Evolutionary conservation across 2,329 filamentous ascomycete species (phyloP).

Genomic region (Lasiodiplodia theobromae): DNA sequence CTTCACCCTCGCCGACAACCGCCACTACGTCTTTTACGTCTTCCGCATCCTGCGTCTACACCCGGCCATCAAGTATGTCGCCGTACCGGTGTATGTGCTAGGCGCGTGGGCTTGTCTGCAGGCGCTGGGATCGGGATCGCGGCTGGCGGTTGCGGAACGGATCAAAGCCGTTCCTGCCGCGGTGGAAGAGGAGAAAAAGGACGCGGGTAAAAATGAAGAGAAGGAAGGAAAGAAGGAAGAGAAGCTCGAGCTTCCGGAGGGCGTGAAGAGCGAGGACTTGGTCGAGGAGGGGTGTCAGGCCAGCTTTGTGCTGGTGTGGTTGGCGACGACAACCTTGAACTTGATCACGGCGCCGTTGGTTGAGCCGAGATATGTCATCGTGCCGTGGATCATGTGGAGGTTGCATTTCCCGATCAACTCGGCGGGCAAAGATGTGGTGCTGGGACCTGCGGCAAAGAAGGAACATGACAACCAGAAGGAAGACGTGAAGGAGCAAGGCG

Average conservation of each 20-base stretch:
- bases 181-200: not conserved
- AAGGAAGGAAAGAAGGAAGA: not conserved
- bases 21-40: conserved; percentile 96
- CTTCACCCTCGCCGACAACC: conserved; percentile 94
- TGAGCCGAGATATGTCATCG: conserved; percentile 94
- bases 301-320: conserved; percentile 65
- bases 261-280: conserved; percentile 6
- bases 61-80: conserved; percentile 68
- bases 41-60: conserved; percentile 81
- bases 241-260: conserved; percentile 4
- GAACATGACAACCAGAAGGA: not conserved
- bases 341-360: conserved; percentile 90
- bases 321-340: conserved; percentile 76
- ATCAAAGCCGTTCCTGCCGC: not conserved
- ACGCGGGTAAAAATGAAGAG: not conserved
- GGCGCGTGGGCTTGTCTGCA: conserved; percentile 74
- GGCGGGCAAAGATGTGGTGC: conserved; percentile 33
- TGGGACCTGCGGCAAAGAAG: not conserved
- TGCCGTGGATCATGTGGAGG: conserved; percentile 94
- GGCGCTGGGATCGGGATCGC: conserved; percentile 56
- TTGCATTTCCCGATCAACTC: conserved; percentile 69
- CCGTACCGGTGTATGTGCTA: conserved; percentile 73
- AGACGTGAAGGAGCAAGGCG: not conserved
- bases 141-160: conserved; percentile 13
- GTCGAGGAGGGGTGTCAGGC: conserved; percentile 35